Conservation (phyloP, 2,329 filamentous ascomycete genomes). For the Pestalotiopsis sp. region DNA sequence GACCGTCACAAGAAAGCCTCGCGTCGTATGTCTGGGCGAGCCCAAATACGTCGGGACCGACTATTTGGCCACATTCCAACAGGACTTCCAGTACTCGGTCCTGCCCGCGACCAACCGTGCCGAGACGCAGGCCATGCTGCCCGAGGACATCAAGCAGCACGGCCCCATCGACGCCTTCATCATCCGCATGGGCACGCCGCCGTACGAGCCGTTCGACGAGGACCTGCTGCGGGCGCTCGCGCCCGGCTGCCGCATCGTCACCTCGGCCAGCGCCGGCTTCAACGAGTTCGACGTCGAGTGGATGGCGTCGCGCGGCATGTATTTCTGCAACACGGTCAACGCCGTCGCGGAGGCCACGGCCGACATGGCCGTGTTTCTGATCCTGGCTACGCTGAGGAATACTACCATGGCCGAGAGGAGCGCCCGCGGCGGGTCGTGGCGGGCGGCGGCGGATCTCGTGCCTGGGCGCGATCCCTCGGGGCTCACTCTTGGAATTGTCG, state of each 20-base stretch:
- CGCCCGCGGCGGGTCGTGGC: constrained; percentile 40
- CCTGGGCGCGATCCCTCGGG: constrained; percentile 44
- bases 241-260: constrained; percentile 46
- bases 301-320: constrained; percentile 44
- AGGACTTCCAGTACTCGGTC: constrained; percentile 41
- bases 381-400: constrained; percentile 44
- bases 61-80: constrained; percentile 40
- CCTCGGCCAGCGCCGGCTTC: constrained; percentile 49
- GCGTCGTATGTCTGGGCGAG: constrained; percentile 43
- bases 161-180: constrained; percentile 51
- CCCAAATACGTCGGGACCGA: constrained; percentile 40
- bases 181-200: constrained; percentile 50
- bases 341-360: constrained; percentile 56
- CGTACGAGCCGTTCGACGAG: constrained; percentile 52
- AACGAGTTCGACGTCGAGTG: constrained; percentile 49
- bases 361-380: constrained; percentile 45
- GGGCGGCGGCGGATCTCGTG: constrained; percentile 28
- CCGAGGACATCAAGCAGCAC: constrained; percentile 33
- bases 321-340: constrained; percentile 57
- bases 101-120: constrained; percentile 38
- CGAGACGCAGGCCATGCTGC: constrained; percentile 38
- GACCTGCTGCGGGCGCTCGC: constrained; percentile 41
- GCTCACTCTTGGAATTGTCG: constrained; percentile 49
- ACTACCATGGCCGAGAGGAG: constrained; percentile 40
- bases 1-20: constrained; percentile 32